Base-by-base conservation (phyloP, 495 filamentous ascomycete species). In the Viridothelium virens region DNA sequence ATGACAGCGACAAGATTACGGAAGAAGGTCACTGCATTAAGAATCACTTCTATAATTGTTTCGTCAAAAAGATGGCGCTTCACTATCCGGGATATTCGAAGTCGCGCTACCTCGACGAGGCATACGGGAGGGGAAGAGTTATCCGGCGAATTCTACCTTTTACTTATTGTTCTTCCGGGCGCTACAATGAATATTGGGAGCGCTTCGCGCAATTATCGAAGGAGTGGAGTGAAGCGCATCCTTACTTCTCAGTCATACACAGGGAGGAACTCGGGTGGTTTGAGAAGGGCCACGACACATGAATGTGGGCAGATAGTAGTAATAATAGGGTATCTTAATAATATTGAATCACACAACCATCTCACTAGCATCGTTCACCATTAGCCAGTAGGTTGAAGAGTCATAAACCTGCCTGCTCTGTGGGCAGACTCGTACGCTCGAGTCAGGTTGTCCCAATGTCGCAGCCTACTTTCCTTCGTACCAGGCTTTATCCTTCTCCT, bases 91-190 rank as follows among this genome's bases (percentile, higher is more conserved):
- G 31, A 34, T 59, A 59, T 36, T 34, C 53, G 14, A 59, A 36
- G 53, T 59, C 14, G 31, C 31, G 53, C 9, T 59, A 59, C 36
- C 53, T 59, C 3, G 53, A 59, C 31, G 53, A 59, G 53, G 53
- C 53, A 5, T 59, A 59, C 36, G 53, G 53, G 31, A 59, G 53
- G 14, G 53, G 53, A 11, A 59, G 53, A 31, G 36, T 36, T 3
- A 36, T 59, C 31, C 53, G 53, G 14, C n/a, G 31, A 59, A 7
- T 59, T 2, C 25, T 34, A 4, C 18, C 5, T 34, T 59, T 33
- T 14, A 36, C 31, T 36, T 34, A 18, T 14, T 9, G 6, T 9
- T 2, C 3, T 5, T 9, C 3, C 7, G 7, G 18, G 31, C 7
- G 7, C 7, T n/a, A 7, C 36, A 10, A 31, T 7, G 31, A 33